These are phyloP conservation scores for Combretum micranthum DNA, from an alignment of 345 rosid genomes.

Conservation along the genomic window DNA sequence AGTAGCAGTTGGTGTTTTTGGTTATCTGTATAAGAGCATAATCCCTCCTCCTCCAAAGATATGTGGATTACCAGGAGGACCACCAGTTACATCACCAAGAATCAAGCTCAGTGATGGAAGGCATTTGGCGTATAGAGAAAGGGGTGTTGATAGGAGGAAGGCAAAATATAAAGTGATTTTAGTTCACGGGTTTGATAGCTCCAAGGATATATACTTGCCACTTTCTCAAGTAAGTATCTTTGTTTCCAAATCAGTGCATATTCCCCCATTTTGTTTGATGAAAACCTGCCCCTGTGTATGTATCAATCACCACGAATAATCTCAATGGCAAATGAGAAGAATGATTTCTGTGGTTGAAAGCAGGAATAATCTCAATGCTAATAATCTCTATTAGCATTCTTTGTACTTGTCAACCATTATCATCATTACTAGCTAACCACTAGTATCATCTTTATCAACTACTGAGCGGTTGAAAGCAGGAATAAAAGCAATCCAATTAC, in stretches of 20 bases:
- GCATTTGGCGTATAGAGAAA: slow-evolving; percentile 33
- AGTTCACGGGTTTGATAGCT: slow-evolving; percentile 42
- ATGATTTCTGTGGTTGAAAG: too few relatives aligned
- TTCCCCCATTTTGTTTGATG: too few relatives aligned
- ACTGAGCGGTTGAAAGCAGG: too few relatives aligned
- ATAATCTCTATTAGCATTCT: too few relatives aligned
- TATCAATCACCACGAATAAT: too few relatives aligned
- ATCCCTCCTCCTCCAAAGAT: slow-evolving; percentile 25
- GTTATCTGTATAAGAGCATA: slow-evolving; percentile 12
- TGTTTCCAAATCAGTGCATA: background rate
- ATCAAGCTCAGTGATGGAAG: slow-evolving; percentile 29
- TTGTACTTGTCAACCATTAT: too few relatives aligned
- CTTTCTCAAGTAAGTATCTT: slow-evolving; percentile 18
- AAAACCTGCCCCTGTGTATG: background rate
- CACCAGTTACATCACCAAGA: slow-evolving; percentile 27
- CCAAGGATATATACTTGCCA: slow-evolving; percentile 31
- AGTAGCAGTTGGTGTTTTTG: slow-evolving; percentile 11
- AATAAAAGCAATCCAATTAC: too few relatives aligned
- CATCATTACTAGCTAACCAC: too few relatives aligned
- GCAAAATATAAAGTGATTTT: slow-evolving; percentile 27
- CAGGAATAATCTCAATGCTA: too few relatives aligned
- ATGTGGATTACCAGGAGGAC: slow-evolving; percentile 23
- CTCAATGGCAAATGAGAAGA: too few relatives aligned
- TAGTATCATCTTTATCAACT: too few relatives aligned
- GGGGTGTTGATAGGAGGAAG: slow-evolving; percentile 26